Evolutionary conservation across 78 protist species (phyloP).

Genomic region (Planoprotostelium fungivorum): DNA sequence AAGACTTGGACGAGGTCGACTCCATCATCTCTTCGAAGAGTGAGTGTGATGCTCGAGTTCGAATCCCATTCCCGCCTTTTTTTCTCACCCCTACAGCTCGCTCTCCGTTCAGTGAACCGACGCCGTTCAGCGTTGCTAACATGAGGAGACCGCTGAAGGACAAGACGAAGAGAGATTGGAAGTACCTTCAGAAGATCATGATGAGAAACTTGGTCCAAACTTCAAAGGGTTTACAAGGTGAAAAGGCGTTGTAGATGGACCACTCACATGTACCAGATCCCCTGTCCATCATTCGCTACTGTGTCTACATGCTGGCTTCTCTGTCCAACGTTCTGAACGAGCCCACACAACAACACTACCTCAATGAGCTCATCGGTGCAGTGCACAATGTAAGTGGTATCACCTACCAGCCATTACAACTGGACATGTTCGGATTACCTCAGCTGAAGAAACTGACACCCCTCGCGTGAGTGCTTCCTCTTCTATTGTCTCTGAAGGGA

Average conservation of each 20-base stretch:
- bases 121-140: not conserved
- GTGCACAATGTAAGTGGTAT: not conserved
- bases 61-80: not conserved
- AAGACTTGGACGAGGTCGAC: conserved; percentile 14
- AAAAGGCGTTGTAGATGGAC: not conserved
- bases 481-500: not conserved
- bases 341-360: not conserved
- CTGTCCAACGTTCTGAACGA: not conserved
- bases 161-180: not conserved
- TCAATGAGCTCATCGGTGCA: not conserved
- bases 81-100: not conserved
- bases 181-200: not conserved
- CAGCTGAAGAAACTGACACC: not conserved
- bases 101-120: not conserved
- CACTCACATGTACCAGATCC: not conserved
- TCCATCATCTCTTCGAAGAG: not conserved
- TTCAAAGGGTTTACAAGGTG: not conserved
- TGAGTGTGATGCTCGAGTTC: no score
- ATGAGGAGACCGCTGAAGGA: not conserved
- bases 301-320: not conserved
- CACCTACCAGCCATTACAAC: not conserved
- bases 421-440: not conserved
- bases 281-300: not conserved
- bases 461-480: not conserved
- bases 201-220: not conserved